phyloP scores from a whole-genome alignment of 805 yeast genomes.

The Komagataella ulmi region DNA sequence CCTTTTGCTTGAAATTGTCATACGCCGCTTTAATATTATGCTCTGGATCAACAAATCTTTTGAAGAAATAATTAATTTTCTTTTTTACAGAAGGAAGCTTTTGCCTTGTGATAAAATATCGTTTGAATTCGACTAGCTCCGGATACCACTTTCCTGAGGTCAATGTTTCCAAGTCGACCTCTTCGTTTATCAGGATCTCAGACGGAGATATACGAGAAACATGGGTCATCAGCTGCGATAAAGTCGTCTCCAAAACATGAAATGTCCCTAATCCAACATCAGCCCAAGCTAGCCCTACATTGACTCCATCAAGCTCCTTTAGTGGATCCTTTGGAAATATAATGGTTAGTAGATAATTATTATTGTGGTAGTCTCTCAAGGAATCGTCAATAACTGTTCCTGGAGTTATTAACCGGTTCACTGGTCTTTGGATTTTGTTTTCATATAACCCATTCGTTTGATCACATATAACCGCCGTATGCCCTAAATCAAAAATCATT shows the following conservation, averaged over 20 bases:
- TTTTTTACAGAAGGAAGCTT: conserved; percentile 24
- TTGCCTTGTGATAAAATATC: conserved; percentile 47
- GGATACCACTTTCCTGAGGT: conserved; percentile 40
- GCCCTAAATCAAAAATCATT: conserved; percentile 52
- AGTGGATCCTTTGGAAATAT: conserved; percentile 39
- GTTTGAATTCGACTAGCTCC: conserved; percentile 41
- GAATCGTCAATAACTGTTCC: conserved; percentile 88
- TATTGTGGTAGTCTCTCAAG: conserved; percentile 57
- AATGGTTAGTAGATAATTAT: conserved; percentile 59
- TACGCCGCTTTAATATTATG: conserved; percentile 12
- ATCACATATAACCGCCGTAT: conserved; percentile 74
- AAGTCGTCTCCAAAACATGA: conserved; percentile 48
- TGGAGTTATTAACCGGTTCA: conserved; percentile 76
- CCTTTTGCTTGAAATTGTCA: conserved; percentile 26
- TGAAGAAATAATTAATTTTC: conserved; percentile 21
- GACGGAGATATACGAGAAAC: conserved; percentile 69
- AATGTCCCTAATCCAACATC: conserved; percentile 80
- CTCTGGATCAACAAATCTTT: conserved; percentile 24
- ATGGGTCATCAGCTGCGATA: conserved; percentile 53
- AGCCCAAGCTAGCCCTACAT: conserved; percentile 74
- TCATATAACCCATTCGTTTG: conserved; percentile 27
- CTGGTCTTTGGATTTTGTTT: conserved; percentile 44
- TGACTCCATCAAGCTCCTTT: conserved; percentile 21
- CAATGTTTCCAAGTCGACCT: conserved; percentile 23
- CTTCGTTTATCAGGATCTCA: conserved; percentile 54